These are phyloP conservation scores for Exophiala bonariae DNA, from an alignment of 2,329 filamentous ascomycete species.

Conservation along the genomic window DNA sequence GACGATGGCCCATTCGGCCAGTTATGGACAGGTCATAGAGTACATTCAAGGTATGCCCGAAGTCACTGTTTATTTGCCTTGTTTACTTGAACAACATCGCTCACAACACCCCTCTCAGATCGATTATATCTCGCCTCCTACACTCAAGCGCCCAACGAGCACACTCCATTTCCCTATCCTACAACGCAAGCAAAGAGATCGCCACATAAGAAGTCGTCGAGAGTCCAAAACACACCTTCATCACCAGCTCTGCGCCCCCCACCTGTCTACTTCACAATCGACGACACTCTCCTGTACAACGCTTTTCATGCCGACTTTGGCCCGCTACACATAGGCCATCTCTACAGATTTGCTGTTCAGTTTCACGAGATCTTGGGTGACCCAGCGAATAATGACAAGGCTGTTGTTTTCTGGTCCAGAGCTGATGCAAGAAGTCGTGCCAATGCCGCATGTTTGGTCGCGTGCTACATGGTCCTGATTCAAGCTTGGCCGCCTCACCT, in stretches of 20 bases:
- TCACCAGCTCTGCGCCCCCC: conserved; percentile 49
- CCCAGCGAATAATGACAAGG: conserved; percentile 82
- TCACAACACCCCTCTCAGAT: conserved; percentile 56
- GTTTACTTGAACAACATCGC: conserved; percentile 28
- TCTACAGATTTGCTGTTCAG: conserved; percentile 93
- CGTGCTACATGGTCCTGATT: conserved; percentile 98
- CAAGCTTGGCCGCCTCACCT: conserved; percentile 97
- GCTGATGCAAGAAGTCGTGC: conserved; percentile 84
- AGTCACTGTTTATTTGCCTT: conserved; percentile 36
- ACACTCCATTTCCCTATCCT: conserved; percentile 85
- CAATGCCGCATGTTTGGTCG: conserved; percentile 91
- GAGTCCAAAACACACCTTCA: conserved; percentile 60
- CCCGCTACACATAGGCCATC: conserved; percentile 92
- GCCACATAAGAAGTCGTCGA: conserved; percentile 73
- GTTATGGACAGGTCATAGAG: conserved; percentile 87
- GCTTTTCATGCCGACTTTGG: conserved; percentile 99
- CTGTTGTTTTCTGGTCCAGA: conserved; percentile 94
- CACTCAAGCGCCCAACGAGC: conserved; percentile 73
- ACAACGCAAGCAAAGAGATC: conserved; percentile 57
- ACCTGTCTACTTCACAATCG: conserved; percentile 94
- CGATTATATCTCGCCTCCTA: conserved; percentile 94
- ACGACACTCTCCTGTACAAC: conserved; percentile 91
- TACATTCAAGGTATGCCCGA: conserved; percentile 77
- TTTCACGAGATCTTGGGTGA: conserved; percentile 94
- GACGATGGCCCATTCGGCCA: conserved; percentile 49